Evolutionary conservation across 176 grass and related monocot species (phyloP).

Genomic region (Raddia distichophylla): DNA sequence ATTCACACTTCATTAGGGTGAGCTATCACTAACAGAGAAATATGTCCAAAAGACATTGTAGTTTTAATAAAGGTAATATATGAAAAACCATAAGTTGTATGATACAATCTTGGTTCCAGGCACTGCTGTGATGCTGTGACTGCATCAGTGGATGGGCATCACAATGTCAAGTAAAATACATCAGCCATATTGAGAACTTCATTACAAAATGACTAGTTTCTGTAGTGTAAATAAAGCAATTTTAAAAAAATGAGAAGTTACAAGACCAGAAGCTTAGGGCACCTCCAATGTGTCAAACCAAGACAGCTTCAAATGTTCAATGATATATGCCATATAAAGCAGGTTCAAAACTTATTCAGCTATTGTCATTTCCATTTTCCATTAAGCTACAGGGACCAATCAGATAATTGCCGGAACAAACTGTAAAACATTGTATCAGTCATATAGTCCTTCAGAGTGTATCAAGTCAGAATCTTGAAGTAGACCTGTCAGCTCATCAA

Average conservation of each 20-base stretch:
- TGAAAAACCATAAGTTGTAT: constrained; percentile 10
- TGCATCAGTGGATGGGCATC: too few species aligned
- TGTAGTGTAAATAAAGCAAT: constrained; percentile 18
- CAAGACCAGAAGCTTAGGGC: background rate
- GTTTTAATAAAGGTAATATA: background rate
- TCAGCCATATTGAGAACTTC: constrained; percentile 1
- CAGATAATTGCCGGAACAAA: background rate
- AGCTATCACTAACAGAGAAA: constrained; percentile 6
- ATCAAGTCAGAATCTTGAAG: constrained; percentile 35
- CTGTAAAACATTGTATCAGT: background rate
- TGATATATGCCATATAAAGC: too few species aligned
- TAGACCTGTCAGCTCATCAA: constrained; percentile 48
- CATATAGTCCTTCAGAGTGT: background rate
- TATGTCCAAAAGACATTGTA: background rate
- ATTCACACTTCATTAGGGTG: constrained; percentile 15
- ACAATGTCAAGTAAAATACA: constrained; percentile 6
- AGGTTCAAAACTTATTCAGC: background rate
- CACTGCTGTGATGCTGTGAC: background rate
- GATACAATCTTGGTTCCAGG: background rate
- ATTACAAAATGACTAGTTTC: background rate
- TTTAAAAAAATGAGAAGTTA: background rate
- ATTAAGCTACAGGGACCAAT: background rate
- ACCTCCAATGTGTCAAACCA: too few species aligned
- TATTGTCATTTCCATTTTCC: background rate
- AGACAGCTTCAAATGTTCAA: too few species aligned